phyloP scores from a whole-genome alignment of 2,329 filamentous ascomycete species.

The Hypoxylon sp. region DNA sequence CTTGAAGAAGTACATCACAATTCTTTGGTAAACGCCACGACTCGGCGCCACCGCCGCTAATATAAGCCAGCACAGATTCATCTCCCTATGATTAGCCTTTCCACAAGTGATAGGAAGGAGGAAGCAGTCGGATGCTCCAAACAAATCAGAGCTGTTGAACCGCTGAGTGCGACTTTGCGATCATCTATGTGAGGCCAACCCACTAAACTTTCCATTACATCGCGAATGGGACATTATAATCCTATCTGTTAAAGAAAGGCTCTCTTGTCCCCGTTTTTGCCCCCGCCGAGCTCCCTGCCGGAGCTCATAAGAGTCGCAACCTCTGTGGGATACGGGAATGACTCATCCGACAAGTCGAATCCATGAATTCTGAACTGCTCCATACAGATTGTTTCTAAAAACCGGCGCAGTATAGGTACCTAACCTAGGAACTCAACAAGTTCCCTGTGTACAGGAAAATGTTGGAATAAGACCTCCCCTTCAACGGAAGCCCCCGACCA shows the following conservation, averaged over 20 bases:
- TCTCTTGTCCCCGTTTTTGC: not conserved
- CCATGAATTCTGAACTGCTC: conserved; percentile 12
- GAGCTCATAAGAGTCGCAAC: conserved; percentile 1
- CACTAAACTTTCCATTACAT: not conserved
- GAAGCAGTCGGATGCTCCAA: conserved; percentile 6
- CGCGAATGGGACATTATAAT: not conserved
- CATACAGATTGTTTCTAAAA: not conserved
- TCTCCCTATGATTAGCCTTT: not conserved
- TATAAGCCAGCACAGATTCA: conserved; percentile 5
- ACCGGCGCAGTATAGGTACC: not conserved
- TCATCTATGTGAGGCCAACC: not conserved
- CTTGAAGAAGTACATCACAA: not conserved
- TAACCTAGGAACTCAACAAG: not conserved
- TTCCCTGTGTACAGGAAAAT: not conserved
- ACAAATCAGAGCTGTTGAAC: not conserved
- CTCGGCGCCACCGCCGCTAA: conserved; percentile 13
- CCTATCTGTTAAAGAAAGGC: not conserved
- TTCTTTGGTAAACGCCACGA: conserved; percentile 12
- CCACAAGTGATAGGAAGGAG: conserved; percentile 6
- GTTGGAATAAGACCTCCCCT: not conserved
- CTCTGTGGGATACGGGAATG: conserved; percentile 12
- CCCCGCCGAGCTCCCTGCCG: not conserved
- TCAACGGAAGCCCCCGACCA: conserved; percentile 16
- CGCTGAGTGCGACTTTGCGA: not conserved
- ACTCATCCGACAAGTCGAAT: conserved; percentile 17